Evolutionary conservation across 306 rosid genomes (phyloP).

Genomic region (Ormosia semicastrata): DNA sequence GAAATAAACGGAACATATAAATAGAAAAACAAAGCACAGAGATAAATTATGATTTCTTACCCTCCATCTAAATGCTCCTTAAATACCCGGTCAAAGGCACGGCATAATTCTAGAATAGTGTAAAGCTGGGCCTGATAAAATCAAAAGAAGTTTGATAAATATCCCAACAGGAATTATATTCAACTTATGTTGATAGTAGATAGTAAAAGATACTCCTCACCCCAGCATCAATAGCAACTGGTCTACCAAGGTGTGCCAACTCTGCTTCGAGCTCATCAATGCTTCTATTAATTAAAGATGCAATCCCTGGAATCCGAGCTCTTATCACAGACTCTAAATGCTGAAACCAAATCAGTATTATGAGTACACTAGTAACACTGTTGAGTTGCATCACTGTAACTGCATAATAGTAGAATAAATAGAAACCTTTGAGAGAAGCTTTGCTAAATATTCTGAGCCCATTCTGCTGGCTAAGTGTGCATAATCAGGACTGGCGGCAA

Average conservation of each 20-base stretch:
- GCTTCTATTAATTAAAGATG: constrained; percentile 75
- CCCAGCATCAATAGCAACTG: constrained; percentile 92
- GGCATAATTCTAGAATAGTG: constrained; percentile 83
- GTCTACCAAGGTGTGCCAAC: constrained; percentile 77
- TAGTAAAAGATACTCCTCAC: constrained; percentile 46
- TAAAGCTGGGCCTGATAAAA: constrained; percentile 78
- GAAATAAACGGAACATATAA: neutral
- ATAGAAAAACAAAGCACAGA: neutral
- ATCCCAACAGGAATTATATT: neutral
- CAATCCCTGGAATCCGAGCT: constrained; percentile 78
- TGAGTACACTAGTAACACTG: neutral
- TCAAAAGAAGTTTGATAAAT: constrained; percentile 9
- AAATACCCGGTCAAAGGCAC: constrained; percentile 82
- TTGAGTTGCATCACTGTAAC: neutral
- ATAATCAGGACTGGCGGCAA: constrained; percentile 77
- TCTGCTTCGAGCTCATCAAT: constrained; percentile 92
- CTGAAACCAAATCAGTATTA: constrained; percentile 50
- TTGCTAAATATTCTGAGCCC: constrained; percentile 99
- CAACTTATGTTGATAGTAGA: neutral
- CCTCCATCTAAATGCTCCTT: constrained; percentile 98
- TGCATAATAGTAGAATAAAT: neutral
- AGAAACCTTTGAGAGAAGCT: constrained; percentile 85
- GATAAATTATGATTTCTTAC: constrained; percentile 36
- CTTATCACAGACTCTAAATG: constrained; percentile 85
- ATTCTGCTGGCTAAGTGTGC: constrained; percentile 81